These are phyloP conservation scores for Cyberlindnera mycetangii DNA, from an alignment of 805 yeast species.

Conservation along the genomic window DNA sequence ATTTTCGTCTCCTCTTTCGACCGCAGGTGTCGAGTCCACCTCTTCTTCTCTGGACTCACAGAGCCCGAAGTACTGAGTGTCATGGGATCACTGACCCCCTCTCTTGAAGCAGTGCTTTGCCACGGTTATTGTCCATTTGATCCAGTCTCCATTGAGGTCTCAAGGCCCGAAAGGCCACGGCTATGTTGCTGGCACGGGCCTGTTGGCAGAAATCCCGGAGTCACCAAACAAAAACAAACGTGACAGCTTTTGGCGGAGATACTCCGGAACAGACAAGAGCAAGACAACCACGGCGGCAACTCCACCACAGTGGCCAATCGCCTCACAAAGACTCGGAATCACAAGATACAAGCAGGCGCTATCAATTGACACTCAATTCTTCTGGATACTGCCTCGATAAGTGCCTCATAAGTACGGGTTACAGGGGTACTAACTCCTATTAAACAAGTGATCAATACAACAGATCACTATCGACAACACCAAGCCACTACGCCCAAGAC, in stretches of 20 bases:
- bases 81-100: background rate
- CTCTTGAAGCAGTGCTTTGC: too few species aligned
- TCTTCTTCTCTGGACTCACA: constrained; percentile 6
- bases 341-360: background rate
- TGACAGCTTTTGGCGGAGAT: constrained; percentile 1
- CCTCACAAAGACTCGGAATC: background rate
- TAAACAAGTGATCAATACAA: background rate
- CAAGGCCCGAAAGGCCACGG: background rate
- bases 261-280: background rate
- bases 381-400: background rate
- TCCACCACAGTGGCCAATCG: background rate
- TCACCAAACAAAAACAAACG: background rate
- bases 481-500: background rate
- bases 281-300: background rate
- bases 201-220: constrained; percentile 2
- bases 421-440: background rate
- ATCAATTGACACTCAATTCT: too few species aligned
- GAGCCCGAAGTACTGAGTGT: background rate
- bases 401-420: background rate
- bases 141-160: too few species aligned
- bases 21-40: constrained; percentile 15
- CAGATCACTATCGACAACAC: constrained; percentile 1
- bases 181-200: background rate
- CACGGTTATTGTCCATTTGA: too few species aligned
- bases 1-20: constrained; percentile 21